A percentile compares a stretch with the other conserved stretches of the same genome.
Evolutionary conservation across 495 filamentous ascomycete genomes (phyloP).

Genomic region (Podospora australis): DNA sequence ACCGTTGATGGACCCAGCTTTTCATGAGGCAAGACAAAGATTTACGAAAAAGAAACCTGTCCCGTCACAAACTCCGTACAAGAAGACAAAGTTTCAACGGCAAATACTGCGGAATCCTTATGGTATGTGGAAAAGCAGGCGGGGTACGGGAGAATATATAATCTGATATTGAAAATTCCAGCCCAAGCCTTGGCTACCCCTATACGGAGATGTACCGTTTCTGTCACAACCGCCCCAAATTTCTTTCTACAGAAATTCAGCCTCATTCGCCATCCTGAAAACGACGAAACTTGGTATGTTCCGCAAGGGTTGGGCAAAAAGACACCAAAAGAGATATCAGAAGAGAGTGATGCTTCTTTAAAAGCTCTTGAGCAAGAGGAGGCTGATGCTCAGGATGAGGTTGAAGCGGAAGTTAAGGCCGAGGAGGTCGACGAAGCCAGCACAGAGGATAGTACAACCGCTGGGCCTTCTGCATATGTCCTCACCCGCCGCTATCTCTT

Average conservation of each 20-base stretch:
- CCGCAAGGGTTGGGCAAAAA: conserved; percentile 42
- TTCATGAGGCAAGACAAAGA: conserved; percentile 28
- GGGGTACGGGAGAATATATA: too few species aligned
- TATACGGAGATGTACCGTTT: conserved; percentile 54
- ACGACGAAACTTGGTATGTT: conserved; percentile 50
- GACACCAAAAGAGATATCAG: conserved; percentile 23
- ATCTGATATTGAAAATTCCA: conserved; percentile 19
- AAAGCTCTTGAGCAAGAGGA: neutral
- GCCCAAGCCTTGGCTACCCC: conserved; percentile 61
- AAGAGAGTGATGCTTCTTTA: neutral
- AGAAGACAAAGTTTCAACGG: conserved; percentile 42
- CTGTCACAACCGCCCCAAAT: conserved; percentile 49
- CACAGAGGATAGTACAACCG: neutral
- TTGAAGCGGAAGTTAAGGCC: neutral
- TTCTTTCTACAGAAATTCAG: conserved; percentile 60
- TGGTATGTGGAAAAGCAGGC: conserved; percentile 43
- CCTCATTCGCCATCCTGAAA: conserved; percentile 50
- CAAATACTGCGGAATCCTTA: conserved; percentile 53
- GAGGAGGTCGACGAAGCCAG: neutral
- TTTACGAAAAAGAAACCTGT: conserved; percentile 25
- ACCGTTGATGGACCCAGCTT: conserved; percentile 45
- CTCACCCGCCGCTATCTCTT: conserved; percentile 13
- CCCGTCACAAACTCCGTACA: conserved; percentile 4
- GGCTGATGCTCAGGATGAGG: neutral
- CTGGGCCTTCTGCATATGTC: conserved; percentile 8